A percentile compares a stretch with the other conserved stretches of the same genome.
phyloP scores from a whole-genome alignment of 345 rosid species.

The Gossypium australe region DNA sequence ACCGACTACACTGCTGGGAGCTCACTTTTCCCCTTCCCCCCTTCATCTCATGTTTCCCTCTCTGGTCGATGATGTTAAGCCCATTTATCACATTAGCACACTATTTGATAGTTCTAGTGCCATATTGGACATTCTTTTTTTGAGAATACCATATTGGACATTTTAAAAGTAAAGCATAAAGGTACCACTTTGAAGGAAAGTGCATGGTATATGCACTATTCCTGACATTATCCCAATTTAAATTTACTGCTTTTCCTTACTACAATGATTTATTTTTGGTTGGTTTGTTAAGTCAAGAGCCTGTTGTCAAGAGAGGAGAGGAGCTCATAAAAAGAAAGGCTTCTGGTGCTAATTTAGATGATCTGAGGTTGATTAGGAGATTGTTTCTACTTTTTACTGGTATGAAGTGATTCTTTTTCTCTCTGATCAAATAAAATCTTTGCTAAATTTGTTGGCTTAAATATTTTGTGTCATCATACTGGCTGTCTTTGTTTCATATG shows the following conservation, averaged over 20 bases:
- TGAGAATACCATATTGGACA: not conserved
- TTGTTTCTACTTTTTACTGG: conserved; percentile 75
- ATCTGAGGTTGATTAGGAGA: conserved; percentile 58
- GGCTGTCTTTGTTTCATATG: not conserved
- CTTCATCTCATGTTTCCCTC: not conserved
- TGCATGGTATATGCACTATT: not conserved
- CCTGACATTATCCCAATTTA: not conserved
- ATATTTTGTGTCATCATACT: not conserved
- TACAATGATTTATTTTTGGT: conserved; percentile 9
- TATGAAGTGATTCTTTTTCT: conserved; percentile 29
- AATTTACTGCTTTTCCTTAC: not conserved
- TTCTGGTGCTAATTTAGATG: conserved; percentile 69
- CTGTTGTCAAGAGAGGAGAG: conserved; percentile 81
- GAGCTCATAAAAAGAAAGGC: conserved; percentile 79
- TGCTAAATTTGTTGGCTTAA: not conserved
- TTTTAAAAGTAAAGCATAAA: not conserved
- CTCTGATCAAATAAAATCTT: not conserved
- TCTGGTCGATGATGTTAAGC: not conserved
- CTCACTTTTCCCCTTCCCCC: not conserved
- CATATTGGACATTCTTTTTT: too few species aligned
- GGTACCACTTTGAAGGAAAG: not conserved
- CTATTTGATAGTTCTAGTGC: not conserved
- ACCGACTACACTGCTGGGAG: not conserved
- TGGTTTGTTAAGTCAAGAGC: conserved; percentile 22
- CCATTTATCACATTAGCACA: not conserved